A percentile compares a stretch with the other conserved stretches of the same genome.
These are phyloP conservation scores for Mortierella sp. DNA, from an alignment of 371 early-diverging fungal species.

Conservation along the genomic window DNA sequence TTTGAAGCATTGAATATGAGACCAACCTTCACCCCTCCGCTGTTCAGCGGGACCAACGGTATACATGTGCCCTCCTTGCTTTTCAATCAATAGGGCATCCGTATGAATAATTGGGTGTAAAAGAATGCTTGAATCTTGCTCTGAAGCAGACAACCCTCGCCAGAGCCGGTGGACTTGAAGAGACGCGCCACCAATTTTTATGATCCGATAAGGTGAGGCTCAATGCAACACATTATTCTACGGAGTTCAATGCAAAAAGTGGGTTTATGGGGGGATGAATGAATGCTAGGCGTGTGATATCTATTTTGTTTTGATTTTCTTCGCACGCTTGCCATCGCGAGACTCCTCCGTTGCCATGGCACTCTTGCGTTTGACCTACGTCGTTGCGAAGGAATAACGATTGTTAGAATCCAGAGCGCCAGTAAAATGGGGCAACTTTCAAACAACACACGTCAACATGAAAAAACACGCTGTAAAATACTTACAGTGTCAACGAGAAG, in stretches of 20 bases:
- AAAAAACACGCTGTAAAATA: not conserved
- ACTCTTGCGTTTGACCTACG: constrained; percentile 69
- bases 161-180: no score
- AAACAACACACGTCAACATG: not conserved
- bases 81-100: no score
- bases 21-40: no score
- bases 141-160: no score
- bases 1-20: not conserved
- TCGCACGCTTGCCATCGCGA: constrained; percentile 54
- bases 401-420: not conserved
- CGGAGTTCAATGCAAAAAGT: not conserved
- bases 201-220: no score
- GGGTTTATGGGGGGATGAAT: not conserved
- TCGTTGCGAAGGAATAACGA: not conserved
- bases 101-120: no score
- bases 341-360: constrained; percentile 60
- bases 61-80: no score
- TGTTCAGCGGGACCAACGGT: no score
- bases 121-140: no score
- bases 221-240: no score
- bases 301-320: constrained; percentile 31
- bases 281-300: not conserved
- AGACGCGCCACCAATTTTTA: no score
- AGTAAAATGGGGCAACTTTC: not conserved
- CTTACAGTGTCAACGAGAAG: constrained; percentile 66